phyloP scores from a whole-genome alignment of 2,329 filamentous ascomycete species.

The Aspergillus bombycis region DNA sequence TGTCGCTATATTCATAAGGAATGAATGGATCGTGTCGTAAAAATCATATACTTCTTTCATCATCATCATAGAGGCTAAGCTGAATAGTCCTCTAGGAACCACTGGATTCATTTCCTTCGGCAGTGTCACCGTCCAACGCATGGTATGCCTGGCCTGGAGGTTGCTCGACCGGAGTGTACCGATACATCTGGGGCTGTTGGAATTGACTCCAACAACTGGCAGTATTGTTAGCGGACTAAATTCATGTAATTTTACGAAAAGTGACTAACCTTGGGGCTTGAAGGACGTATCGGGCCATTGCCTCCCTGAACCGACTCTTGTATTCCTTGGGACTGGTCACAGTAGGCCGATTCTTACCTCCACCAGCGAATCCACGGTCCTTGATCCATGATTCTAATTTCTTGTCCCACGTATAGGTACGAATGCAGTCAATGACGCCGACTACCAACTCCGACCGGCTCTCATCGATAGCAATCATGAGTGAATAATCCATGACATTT shows the following conservation, averaged over 20 bases:
- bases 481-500: conserved; percentile 98
- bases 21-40: conserved; percentile 14
- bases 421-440: conserved; percentile 97
- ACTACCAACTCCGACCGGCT: conserved; percentile 87
- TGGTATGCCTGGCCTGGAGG: conserved; percentile 17
- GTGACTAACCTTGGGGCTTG: conserved; percentile 50
- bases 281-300: conserved; percentile 82
- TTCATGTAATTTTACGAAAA: neutral
- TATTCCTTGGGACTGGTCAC: conserved; percentile 98
- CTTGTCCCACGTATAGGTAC: conserved; percentile 99
- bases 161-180: conserved; percentile 33
- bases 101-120: conserved; percentile 19
- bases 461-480: conserved; percentile 98
- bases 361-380: conserved; percentile 81
- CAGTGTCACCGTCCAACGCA: conserved; percentile 26
- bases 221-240: conserved; percentile 8
- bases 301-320: conserved; percentile 91
- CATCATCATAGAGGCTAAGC: neutral
- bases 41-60: conserved; percentile 10
- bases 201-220: conserved; percentile 52
- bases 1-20: neutral
- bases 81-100: neutral
- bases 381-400: conserved; percentile 99
- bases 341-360: conserved; percentile 82
- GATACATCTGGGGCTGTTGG: conserved; percentile 35